phyloP scores from a whole-genome alignment of 257 asterid genomes.

The Lycium ferocissimum region DNA sequence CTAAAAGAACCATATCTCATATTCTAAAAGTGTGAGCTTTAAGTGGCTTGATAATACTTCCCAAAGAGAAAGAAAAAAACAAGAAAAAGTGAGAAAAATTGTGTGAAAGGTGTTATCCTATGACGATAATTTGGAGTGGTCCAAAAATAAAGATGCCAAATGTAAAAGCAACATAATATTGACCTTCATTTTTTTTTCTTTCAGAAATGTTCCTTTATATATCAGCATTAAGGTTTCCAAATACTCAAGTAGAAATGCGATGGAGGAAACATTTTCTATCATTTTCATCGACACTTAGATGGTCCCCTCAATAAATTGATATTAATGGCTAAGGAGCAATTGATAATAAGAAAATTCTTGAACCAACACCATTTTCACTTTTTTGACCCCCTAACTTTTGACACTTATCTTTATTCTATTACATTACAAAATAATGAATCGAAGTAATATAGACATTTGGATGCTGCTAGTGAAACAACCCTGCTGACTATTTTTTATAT shows the following conservation, averaged over 20 bases:
- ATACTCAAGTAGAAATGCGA: conserved; percentile 6
- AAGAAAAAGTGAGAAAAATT: not conserved
- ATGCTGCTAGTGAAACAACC: too few relatives aligned
- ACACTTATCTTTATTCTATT: too few relatives aligned
- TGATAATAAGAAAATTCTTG: not conserved
- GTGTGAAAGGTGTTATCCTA: conserved; percentile 7
- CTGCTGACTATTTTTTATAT: not conserved
- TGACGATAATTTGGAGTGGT: conserved; percentile 8
- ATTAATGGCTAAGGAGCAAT: not conserved
- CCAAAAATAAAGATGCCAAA: conserved; percentile 6
- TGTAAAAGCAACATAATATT: conserved; percentile 2
- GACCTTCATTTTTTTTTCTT: not conserved
- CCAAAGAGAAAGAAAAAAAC: not conserved
- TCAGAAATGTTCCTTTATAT: not conserved
- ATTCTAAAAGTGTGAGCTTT: not conserved
- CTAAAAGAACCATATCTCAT: conserved; percentile 4
- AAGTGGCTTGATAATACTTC: not conserved
- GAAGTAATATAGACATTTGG: too few relatives aligned
- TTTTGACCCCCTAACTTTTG: not conserved
- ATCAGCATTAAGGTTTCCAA: conserved; percentile 23
- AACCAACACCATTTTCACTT: not conserved
- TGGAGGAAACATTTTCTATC: conserved; percentile 24
- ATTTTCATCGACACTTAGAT: conserved; percentile 14
- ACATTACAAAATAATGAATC: too few relatives aligned
- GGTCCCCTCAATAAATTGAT: conserved; percentile 10